Base-by-base conservation (phyloP, 140 eudicot genomes). In the Senecio squalidus region DNA sequence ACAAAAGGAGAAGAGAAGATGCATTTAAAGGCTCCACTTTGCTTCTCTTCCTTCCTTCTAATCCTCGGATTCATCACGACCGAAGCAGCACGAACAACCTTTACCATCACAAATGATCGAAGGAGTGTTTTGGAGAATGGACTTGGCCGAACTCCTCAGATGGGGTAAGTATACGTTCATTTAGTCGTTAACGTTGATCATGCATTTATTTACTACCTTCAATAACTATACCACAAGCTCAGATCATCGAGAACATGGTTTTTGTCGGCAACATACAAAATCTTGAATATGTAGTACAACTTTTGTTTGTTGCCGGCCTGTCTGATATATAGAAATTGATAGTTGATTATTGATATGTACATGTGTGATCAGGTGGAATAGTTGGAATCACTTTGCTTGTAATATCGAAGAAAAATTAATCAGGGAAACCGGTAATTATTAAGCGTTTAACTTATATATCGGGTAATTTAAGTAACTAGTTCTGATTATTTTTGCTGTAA, bases 341-440 rank as follows among this genome's bases (percentile, higher is more conserved):
- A n/a, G n/a, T n/a, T n/a, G n/a, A n/a, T n/a, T n/a, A n/a, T n/a
- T n/a, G n/a, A n/a, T n/a, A 2, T 31, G 38, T 10, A 31, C 2
- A 44, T 18, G 17, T 51, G 43, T 70, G 29, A 65, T 55, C 76
- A 88, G 96, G 63, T 88, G 96, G 96, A 88, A 81, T 70, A 88
- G 96, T 74, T 88, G 96, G 96, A 88, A 88, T 60, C 96, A 88
- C 55, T 88, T n/a, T n/a, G n/a, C n/a, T n/a, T n/a, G n/a, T n/a
- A n/a, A n/a, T n/a, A n/a, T n/a, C n/a, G n/a, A n/a, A 10, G 94
- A 88, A 73, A 75, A 75, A 34, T 27, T 88, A 67, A 79, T 88
- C 28, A 73, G 79, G 74, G 81, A 81, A 69, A 79, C 76, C 10
- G 76, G 76, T 70, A 60, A 49, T 9, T 45, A 9, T 36, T 9